Evolutionary conservation across 371 early-diverging fungal genomes (phyloP), one percentile per base, ranked within the genome.

Genomic region (Syncephalis plumigaleata): DNA sequence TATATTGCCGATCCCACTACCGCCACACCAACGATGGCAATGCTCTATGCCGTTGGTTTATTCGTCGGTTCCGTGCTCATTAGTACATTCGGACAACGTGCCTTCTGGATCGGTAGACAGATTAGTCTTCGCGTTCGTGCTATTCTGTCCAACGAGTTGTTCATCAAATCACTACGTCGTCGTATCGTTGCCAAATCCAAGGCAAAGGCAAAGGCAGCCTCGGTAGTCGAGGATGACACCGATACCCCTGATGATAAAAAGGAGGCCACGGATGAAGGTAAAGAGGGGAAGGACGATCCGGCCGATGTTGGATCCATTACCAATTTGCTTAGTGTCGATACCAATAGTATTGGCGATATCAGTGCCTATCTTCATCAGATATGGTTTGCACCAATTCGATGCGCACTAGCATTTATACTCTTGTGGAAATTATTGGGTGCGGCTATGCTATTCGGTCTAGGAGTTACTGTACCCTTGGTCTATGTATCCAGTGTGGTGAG

Each of bases 271-370:
- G 54, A 56, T 39, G 44, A 46, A 36, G 49, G 55, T 15, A 40
- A 57, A 23, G n/a, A 49, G 17, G 44, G 40, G 22, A 37, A 45
- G 45, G 36, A 57, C 38, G 24, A 56, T 47, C 59, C 66, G 53
- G 58, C 58, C n/a, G 57, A 63, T 44, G 54, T 59, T 0, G 89
- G 89, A 4, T 84, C 81, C 57, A 83, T 87, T 49, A 79, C 77
- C 17, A 85, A 89, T 52, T 52, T 88, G 51, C 82, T 84, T 82
- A 67, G 75, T 37, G 77, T 84, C 2, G 87, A 89, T 59, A 76
- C 83, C 3, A 61, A 73, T 17, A 54, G 65, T n/a, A 44, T 77
- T 5, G 54, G 67, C 11, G 57, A 63, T 16, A 38, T 71, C 9
- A 61, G 59, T 9, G 54, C 55, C 21, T 68, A 60, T 39, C 52